Base-by-base conservation (phyloP, 1,284 basidiomycete species). In the Ganoderma sinense region DNA sequence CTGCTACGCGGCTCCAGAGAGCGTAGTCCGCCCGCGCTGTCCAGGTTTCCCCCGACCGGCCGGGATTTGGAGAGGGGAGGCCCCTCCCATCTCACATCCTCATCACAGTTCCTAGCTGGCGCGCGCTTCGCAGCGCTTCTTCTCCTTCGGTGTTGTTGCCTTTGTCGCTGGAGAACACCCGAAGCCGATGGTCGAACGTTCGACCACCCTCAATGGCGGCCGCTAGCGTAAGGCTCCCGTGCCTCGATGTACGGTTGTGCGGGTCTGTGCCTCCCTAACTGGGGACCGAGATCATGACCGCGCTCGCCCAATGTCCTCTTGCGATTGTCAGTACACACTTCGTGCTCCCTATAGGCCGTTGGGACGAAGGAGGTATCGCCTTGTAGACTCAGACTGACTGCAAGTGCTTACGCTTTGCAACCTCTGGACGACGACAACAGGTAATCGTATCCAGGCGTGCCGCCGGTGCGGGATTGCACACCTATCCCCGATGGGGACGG, bases 131-230 rank as follows among this genome's bases (percentile, higher is more conserved):
- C 13, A 14, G 48, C 4, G 23, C 45, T 33, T 59, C 53, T 26
- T 31, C 36, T 39, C 43, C 51, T 20, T 64, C 6, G 31, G 48
- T 20, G 48, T n/a, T 33, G 63, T 55, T 18, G 26, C 4, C 33
- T 40, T 63, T 53, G 36, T 64, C 63, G 51, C 63, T 39, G 29
- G 29, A 56, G 53, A 56, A 56, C 6, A 16, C 18, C 13, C 53
- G 0, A 2, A 23, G 45, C 6, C 45, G 20, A 23, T 2, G 45
- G 45, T 48, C 45, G n/a, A 4, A 8, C 45, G 20, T 8, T 33
- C 16, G 26, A 8, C 53, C 53, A 4, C 18, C 26, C 13, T 56
- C 53, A 56, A 56, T 56, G 29, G 18, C 18, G 29, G 14, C 18
- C 29, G 16, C 26, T 7, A 14, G 31, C 53, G 29, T 56, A 56